A percentile compares a stretch with the other conserved stretches of the same genome.
Conservation (phyloP, 805 yeast genomes). For the Candida andamanensis region DNA sequence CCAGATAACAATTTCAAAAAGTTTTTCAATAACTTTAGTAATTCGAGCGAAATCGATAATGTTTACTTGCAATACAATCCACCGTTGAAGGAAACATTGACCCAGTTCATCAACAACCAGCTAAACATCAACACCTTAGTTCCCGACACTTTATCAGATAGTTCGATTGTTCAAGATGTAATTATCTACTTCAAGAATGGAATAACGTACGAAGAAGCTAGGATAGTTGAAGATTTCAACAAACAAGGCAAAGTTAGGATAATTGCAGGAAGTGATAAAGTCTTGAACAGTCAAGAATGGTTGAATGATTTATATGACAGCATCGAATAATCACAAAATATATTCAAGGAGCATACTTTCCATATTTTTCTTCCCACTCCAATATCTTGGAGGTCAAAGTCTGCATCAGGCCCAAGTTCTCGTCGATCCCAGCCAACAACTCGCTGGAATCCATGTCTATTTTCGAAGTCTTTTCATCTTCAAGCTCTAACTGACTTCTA, state of each 20-base stretch:
- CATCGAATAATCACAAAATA: conserved; percentile 15
- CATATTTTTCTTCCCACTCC: conserved; percentile 75
- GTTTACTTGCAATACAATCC: conserved; percentile 92
- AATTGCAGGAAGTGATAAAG: conserved; percentile 66
- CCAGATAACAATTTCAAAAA: conserved; percentile 13
- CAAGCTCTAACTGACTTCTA: conserved; percentile 78
- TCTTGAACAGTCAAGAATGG: conserved; percentile 33
- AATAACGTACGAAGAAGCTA: conserved; percentile 85
- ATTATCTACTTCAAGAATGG: conserved; percentile 81
- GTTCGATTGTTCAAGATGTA: conserved; percentile 42
- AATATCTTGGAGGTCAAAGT: conserved; percentile 64
- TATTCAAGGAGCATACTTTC: conserved; percentile 37
- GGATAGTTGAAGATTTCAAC: conserved; percentile 64
- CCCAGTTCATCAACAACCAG: conserved; percentile 7
- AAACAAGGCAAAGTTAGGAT: conserved; percentile 50
- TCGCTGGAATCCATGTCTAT: conserved; percentile 40
- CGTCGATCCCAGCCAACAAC: conserved; percentile 44
- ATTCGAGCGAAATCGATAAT: conserved; percentile 44
- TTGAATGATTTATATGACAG: conserved; percentile 27
- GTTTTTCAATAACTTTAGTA: conserved; percentile 12
- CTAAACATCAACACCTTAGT: conserved; percentile 24
- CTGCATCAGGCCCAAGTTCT: conserved; percentile 65
- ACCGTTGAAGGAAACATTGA: conserved; percentile 46
- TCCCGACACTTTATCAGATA: conserved; percentile 23
- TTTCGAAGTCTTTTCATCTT: conserved; percentile 63